Evolutionary conservation across 1,284 basidiomycete genomes (phyloP), one percentile per base, ranked within the genome.

Genomic region (Sanghuangporus baumii): DNA sequence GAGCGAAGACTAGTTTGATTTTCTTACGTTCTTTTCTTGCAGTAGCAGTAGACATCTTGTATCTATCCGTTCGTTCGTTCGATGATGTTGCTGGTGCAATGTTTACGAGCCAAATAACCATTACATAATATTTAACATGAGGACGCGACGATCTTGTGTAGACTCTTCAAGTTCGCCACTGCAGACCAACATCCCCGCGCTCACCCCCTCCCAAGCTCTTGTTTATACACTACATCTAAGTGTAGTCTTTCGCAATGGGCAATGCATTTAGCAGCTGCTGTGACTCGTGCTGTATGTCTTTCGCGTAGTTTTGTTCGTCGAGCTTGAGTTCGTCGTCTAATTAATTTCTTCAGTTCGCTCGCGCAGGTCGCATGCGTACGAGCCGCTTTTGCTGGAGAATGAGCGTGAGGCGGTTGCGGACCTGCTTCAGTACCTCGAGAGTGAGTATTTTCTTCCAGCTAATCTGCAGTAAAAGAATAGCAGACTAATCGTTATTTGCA

Each of bases 361-460:
- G 71, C 86, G 86, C 73, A 86, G 83, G 80, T 88, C 89, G 68
- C 89, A 94, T 77, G 82, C 87, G 63, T 95, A 95, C 72, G 96
- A 99, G 76, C 96, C 97, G 43, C 78, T 99, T 62, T 81, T 99
- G 61, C 81, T 98, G 61, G 97, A 99, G 82, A 98, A 96, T 73
- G 96, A 99, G 80, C 86, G 97, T 69, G 96, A 99, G 78, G 97
- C 96, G 6, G 96, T 99, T 31, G 97, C 97, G 40, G 97, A 99
- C 76, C 81, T 99, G 61, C 83, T 99, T 6, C 96, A 98, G 75
- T 98, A 94, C 74, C 88, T 99, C 65, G 96, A 99, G 80, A 98
- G 96, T 98, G 74, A 73, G 89, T 78, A 63, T 48, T 61, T 57
- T 16, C 8, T 47, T 38, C 26, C 1, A 46, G 54, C 14, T 55